A percentile compares a stretch with the other conserved stretches of the same genome.
phyloP scores from a whole-genome alignment of 768 basidiomycete species.

The Lactarius sanguifluus region DNA sequence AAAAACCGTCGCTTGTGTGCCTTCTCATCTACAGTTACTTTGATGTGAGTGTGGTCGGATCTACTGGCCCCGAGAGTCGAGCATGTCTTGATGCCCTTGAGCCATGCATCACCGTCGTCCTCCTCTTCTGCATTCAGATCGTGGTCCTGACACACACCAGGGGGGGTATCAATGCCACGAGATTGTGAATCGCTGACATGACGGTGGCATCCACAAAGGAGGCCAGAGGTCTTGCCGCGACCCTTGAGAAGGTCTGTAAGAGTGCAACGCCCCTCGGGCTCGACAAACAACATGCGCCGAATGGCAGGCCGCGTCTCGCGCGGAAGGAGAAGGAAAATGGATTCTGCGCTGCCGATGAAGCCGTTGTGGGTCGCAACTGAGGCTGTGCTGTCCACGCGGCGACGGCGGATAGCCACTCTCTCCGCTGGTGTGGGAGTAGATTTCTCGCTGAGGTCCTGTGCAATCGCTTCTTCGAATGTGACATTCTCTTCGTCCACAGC shows the following conservation, averaged over 20 bases:
- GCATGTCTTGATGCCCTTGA: slow-evolving; percentile 71
- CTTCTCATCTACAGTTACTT: slow-evolving; percentile 73
- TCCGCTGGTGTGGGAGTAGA: slow-evolving; percentile 19
- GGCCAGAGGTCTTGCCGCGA: slow-evolving; percentile 64
- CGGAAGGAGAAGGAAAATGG: slow-evolving; percentile 93
- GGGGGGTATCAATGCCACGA: slow-evolving; percentile 45
- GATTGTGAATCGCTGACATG: slow-evolving; percentile 31
- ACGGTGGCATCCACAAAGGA: slow-evolving; percentile 75
- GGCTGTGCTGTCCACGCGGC: slow-evolving; percentile 37
- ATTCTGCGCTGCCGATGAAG: slow-evolving; percentile 72
- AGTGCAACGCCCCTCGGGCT: slow-evolving; percentile 86
- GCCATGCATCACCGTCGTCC: slow-evolving; percentile 87
- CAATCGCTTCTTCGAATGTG: slow-evolving; percentile 8
- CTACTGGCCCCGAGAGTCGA: slow-evolving; percentile 43
- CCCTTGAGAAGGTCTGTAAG: slow-evolving; percentile 89
- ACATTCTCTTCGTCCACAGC: slow-evolving; percentile 27
- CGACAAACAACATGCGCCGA: slow-evolving; percentile 91
- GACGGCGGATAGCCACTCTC: slow-evolving; percentile 19
- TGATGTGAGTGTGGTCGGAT: slow-evolving; percentile 68
- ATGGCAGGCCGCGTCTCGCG: slow-evolving; percentile 88
- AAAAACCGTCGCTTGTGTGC: slow-evolving; percentile 73
- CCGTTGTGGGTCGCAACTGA: slow-evolving; percentile 62
- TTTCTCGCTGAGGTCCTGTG: slow-evolving; percentile 11
- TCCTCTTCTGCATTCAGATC: slow-evolving; percentile 64
- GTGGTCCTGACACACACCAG: slow-evolving; percentile 56